A percentile compares a stretch with the other conserved stretches of the same genome.
These are phyloP conservation scores for Luzula sylvatica DNA, from an alignment of 176 grass and related monocot species.

Conservation along the genomic window DNA sequence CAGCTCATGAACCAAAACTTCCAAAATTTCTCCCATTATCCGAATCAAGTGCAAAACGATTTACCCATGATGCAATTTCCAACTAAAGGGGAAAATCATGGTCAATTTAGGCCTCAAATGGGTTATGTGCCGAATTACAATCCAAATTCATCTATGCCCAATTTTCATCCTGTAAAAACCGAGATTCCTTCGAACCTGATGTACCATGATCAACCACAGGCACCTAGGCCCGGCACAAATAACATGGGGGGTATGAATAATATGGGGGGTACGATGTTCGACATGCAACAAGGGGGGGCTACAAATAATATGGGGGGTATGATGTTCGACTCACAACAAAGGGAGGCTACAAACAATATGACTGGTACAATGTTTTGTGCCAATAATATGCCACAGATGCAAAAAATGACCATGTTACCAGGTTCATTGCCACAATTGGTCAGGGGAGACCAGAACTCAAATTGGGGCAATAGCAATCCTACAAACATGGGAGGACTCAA, in stretches of 20 bases:
- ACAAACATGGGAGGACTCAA: constrained; percentile 5
- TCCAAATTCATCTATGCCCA: constrained; percentile 7
- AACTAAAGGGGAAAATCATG: constrained; percentile 1
- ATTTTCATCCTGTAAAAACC: constrained; percentile 17
- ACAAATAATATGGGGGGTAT: neutral
- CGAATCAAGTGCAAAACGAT: constrained; percentile 16
- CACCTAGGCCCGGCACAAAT: too few relatives aligned
- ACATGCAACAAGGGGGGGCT: neutral
- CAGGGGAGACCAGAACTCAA: neutral
- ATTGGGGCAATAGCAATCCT: constrained; percentile 7
- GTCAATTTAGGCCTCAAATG: constrained; percentile 11
- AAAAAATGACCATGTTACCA: constrained; percentile 13
- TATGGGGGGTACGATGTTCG: neutral
- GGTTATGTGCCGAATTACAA: constrained; percentile 1
- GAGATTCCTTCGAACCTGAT: constrained; percentile 13
- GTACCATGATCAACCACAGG: constrained; percentile 4
- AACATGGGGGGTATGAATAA: too few relatives aligned
- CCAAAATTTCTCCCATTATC: constrained; percentile 1
- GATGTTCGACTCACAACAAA: constrained; percentile 3
- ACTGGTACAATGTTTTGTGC: too few relatives aligned
- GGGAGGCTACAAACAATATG: too few relatives aligned
- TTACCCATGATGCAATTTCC: constrained; percentile 2
- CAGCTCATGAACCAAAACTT: constrained; percentile 6
- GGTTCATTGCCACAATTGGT: constrained; percentile 16
- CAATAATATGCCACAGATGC: constrained; percentile 13